Evolutionary conservation across 2,329 filamentous ascomycete species (phyloP), one percentile per base, ranked within the genome.

Genomic region (Capronia americana): DNA sequence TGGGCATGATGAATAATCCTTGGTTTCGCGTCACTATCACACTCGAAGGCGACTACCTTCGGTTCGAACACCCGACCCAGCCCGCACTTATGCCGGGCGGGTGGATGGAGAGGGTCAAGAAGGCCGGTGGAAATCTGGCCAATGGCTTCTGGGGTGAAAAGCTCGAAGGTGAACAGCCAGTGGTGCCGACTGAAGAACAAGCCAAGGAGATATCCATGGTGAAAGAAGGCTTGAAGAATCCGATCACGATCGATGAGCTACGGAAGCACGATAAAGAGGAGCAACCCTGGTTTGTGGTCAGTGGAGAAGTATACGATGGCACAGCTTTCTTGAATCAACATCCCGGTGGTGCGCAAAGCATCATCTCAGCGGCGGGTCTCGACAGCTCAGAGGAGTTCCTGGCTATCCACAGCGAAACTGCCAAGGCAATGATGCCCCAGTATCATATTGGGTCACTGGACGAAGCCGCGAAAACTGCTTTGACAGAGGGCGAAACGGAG

Each of bases 1-100:
- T 97, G 46, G 93, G 93, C 0, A 97, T 97, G 93, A 97, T 97
- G 93, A 97, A 97, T 79, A 97, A 97, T 73, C 91, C 92, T 0
- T 97, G 93, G 93, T 97, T 90, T 77, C 85, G 93, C 4, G 86
- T 97, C 0, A 87, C 88, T 1, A 90, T 97, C 62, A 86, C 87
- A 60, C 88, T 88, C 63, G 88, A 93, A 66, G 83, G 82, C 0
- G 82, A 86, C 17, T 78, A 75, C 7, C 79, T 97, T 50, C 84
- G 87, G 5, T 97, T 97, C 71, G 93, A 97, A 76, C 93, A 97
- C 73, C 93, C 93, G 0, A 96, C 92, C 2, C 90, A 93, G 69
- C 92, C 93, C 6, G 88, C 89, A 0, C 78, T 92, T 44, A 88
- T 89, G 70, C 85, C 90, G 0, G 91, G 91, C 14, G 93, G 93